A percentile compares a stretch with the other conserved stretches of the same genome.
Conservation (phyloP, 495 filamentous ascomycete genomes). For the Penicillium turbatum region DNA sequence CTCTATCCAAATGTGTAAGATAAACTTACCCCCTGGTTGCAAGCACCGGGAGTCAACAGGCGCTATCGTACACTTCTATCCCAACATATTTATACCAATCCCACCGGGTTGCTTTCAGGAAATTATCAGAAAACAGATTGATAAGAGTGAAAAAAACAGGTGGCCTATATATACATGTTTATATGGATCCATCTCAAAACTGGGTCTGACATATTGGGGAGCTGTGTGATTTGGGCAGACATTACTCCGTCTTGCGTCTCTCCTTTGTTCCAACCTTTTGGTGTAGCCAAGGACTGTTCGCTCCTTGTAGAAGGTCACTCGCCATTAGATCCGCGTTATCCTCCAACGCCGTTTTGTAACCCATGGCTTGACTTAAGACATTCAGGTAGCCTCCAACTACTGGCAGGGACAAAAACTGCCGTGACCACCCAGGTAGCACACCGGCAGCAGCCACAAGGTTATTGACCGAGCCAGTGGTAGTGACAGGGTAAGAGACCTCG, state of each 20-base stretch:
- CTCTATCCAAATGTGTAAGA: no score
- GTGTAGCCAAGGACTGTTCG: constrained; percentile 19
- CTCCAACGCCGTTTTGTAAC: constrained; percentile 27
- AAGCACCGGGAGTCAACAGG: no score
- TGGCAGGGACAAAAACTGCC: constrained; percentile 13
- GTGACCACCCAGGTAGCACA: constrained; percentile 14
- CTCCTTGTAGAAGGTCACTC: constrained; percentile 28
- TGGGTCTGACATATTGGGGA: no score
- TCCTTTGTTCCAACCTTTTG: constrained; percentile 29
- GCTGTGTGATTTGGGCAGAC: no score
- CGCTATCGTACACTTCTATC: no score
- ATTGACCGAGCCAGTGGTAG: constrained; percentile 10
- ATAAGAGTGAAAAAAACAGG: no score
- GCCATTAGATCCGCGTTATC: constrained; percentile 36
- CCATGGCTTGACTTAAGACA: constrained; percentile 11
- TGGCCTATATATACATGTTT: no score
- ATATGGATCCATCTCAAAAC: no score
- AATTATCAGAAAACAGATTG: no score
- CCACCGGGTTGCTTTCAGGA: no score
- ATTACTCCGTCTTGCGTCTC: not conserved
- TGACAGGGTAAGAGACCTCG: constrained; percentile 14
- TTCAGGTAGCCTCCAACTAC: constrained; percentile 19
- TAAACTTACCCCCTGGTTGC: no score
- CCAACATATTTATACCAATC: no score
- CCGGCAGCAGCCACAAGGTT: constrained; percentile 21